phyloP scores from a whole-genome alignment of 192 early-diverging fungal species.

The Coemansia sp. region DNA sequence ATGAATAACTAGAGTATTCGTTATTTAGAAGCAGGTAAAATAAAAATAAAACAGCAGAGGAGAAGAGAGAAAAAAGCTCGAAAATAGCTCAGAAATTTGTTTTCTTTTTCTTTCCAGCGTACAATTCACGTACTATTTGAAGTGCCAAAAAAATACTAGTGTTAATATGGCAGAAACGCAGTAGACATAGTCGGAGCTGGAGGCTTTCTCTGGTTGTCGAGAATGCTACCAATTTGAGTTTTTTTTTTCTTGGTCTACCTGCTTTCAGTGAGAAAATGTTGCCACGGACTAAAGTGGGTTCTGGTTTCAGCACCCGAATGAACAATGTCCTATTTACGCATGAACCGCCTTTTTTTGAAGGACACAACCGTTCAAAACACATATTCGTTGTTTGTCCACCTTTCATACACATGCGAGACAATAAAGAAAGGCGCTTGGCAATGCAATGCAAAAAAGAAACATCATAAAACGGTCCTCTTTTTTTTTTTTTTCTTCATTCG shows the following conservation, averaged over 20 bases:
- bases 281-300: background rate
- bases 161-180: conserved; percentile 2
- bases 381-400: background rate
- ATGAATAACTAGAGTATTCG: background rate
- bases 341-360: background rate
- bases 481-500: background rate
- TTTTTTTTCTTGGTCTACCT: no score
- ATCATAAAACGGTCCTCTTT: background rate
- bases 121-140: background rate
- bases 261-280: background rate
- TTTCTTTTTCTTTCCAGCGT: background rate
- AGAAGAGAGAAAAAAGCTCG: background rate
- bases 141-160: background rate
- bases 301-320: background rate
- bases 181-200: background rate
- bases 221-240: background rate
- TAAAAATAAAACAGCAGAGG: conserved; percentile 6
- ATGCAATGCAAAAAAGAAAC: no score
- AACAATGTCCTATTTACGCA: background rate
- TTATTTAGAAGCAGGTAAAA: background rate
- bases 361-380: background rate
- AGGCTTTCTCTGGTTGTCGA: background rate
- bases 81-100: background rate
- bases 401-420: background rate
- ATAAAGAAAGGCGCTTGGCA: background rate